phyloP scores from a whole-genome alignment of 768 basidiomycete genomes.

The Rhizopogon roseolus region DNA sequence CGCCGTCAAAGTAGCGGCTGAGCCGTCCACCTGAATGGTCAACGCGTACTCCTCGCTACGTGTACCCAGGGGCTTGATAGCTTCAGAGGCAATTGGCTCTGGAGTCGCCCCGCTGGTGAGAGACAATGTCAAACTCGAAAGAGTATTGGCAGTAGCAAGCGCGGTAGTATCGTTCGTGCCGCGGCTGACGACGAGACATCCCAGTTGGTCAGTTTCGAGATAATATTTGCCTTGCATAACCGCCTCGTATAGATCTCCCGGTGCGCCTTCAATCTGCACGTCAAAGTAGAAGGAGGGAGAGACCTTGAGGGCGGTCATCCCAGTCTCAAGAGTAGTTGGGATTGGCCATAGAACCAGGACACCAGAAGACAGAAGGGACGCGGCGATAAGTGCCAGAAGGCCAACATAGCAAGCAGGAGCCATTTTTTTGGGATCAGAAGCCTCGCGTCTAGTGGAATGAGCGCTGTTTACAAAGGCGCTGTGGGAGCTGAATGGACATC shows the following conservation, averaged over 20 bases:
- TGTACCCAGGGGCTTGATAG: slow-evolving; percentile 26
- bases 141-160: slow-evolving; percentile 18
- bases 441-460: neutral
- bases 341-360: slow-evolving; percentile 27
- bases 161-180: slow-evolving; percentile 26
- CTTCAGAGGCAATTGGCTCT: slow-evolving; percentile 30
- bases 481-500: neutral
- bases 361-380: neutral
- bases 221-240: slow-evolving; percentile 24
- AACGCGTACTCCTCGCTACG: slow-evolving; percentile 44
- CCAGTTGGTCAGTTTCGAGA: slow-evolving; percentile 31
- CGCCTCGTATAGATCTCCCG: slow-evolving; percentile 30
- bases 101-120: slow-evolving; percentile 14
- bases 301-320: slow-evolving; percentile 21
- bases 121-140: slow-evolving; percentile 23
- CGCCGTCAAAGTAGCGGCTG: slow-evolving; percentile 33
- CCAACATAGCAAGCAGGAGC: slow-evolving; percentile 3
- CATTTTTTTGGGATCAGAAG: neutral
- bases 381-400: slow-evolving; percentile 8
- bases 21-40: slow-evolving; percentile 31
- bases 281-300: slow-evolving; percentile 22
- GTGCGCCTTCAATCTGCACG: slow-evolving; percentile 19
- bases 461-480: neutral
- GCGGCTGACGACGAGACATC: slow-evolving; percentile 37
- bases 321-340: slow-evolving; percentile 21